Percentiles rank a stretch among this genome's conserved stretches.
These are phyloP conservation scores for Debaryomyces nepalensis DNA, from an alignment of 1,139 yeast genomes.

Conservation along the genomic window DNA sequence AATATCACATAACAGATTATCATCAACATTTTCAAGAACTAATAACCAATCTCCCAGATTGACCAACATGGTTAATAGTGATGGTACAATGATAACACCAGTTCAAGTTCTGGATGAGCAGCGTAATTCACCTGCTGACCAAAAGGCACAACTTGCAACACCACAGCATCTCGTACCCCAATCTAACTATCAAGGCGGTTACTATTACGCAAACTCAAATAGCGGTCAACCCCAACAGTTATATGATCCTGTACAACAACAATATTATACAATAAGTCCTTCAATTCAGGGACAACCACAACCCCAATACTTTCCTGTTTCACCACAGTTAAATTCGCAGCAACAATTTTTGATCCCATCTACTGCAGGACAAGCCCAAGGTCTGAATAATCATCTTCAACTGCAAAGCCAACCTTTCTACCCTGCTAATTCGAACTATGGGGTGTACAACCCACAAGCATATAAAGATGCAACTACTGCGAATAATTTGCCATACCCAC, in stretches of 20 bases:
- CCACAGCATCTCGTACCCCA: conserved; percentile 24
- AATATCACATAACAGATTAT: conserved; percentile 33
- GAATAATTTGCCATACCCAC: conserved; percentile 16
- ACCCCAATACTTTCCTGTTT: conserved; percentile 46
- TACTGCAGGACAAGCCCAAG: conserved; percentile 10
- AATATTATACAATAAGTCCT: conserved; percentile 48
- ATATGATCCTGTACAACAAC: conserved; percentile 53
- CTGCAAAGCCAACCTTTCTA: conserved; percentile 14
- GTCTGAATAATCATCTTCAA: conserved; percentile 2
- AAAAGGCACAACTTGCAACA: conserved; percentile 14
- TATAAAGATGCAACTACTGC: neutral
- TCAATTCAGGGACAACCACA: conserved; percentile 26
- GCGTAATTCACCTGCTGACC: conserved; percentile 1
- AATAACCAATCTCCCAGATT: conserved; percentile 42
- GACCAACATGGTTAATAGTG: conserved; percentile 51
- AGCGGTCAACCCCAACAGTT: conserved; percentile 43
- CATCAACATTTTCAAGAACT: conserved; percentile 44
- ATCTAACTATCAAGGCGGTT: conserved; percentile 23
- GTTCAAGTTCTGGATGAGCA: conserved; percentile 31
- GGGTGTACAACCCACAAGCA: conserved; percentile 21
- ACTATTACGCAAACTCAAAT: conserved; percentile 21
- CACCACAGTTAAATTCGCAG: conserved; percentile 33
- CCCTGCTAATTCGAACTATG: conserved; percentile 23
- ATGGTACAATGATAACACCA: conserved; percentile 52
- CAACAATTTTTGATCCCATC: conserved; percentile 14